Base-by-base conservation (phyloP, 768 basidiomycete genomes). In the Lactifluus rugatus region DNA sequence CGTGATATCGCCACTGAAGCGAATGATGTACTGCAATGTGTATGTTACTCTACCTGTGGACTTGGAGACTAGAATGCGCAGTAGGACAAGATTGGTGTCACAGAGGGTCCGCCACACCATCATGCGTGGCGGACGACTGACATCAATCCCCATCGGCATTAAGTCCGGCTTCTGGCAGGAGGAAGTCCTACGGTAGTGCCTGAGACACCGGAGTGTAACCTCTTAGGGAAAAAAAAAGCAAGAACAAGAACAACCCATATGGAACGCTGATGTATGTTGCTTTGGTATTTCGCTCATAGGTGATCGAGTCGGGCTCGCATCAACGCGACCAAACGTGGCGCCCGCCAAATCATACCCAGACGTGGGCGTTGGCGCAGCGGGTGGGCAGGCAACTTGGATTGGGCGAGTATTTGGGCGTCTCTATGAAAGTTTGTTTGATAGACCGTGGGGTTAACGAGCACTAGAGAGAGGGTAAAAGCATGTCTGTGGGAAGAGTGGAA, bases 131-230 rank as follows among this genome's bases (percentile, higher is more conserved):
- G 16, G 25, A 11, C 5, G 13, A 19, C 9, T 13, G 16, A 39
- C 28, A 31, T 28, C 1, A 39, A 21, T 7, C 44, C 16, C 25
- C 41, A 23, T 42, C 10, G 39, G 48, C 16, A 49, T 13, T 28
- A 56, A 25, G 25, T 11, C 56, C 56, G 23, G n/a, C n/a, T n/a
- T n/a, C n/a, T n/a, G n/a, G 19, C 1, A 25, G 11, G 41, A 11
- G 39, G 21, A 32, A 10, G 39, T 32, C 39, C 55, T 44, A n/a
- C n/a, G n/a, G n/a, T 48, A 41, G 48, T 41, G 58, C 58, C 58
- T 55, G 39, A 25, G 36, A 47, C 8, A 28, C 25, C 1, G 34
- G 19, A 37, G 13, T 19, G 6, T 48, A 31, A 32, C 34, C 16
- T 16, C 48, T 3, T 3, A 34, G 11, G 34, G 34, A 11, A 11